phyloP scores from a whole-genome alignment of 208 protist species.

The Leishmania guyanensis region DNA sequence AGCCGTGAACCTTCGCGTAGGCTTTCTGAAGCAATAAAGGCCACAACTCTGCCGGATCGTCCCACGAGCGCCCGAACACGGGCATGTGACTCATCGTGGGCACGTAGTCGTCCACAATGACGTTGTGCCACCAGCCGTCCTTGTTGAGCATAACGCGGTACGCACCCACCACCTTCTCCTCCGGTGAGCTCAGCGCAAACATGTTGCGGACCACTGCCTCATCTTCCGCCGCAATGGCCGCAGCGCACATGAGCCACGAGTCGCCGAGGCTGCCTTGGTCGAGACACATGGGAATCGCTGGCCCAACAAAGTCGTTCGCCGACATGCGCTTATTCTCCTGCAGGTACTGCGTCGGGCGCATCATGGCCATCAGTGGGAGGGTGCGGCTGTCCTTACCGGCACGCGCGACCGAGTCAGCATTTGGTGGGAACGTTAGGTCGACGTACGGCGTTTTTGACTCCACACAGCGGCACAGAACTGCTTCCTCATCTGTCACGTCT shows the following conservation, averaged over 20 bases:
- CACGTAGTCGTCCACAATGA: constrained; percentile 72
- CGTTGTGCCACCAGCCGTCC: constrained; percentile 61
- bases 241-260: constrained; percentile 61
- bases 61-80: constrained; percentile 33
- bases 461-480: constrained; percentile 39
- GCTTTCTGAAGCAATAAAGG: constrained; percentile 79
- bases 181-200: constrained; percentile 18
- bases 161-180: constrained; percentile 46
- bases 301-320: constrained; percentile 32
- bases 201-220: constrained; percentile 28
- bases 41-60: constrained; percentile 67
- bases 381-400: constrained; percentile 39
- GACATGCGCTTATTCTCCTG: constrained; percentile 18
- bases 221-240: constrained; percentile 45
- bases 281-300: constrained; percentile 50
- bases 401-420: constrained; percentile 28
- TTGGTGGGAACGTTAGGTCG: constrained; percentile 50
- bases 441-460: constrained; percentile 38
- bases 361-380: constrained; percentile 43
- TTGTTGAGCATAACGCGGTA: constrained; percentile 66
- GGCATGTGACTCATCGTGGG: constrained; percentile 39
- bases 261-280: constrained; percentile 63
- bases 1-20: constrained; percentile 85
- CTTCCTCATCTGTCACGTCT: constrained; percentile 44
- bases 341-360: constrained; percentile 35